Percentiles rank a stretch among this genome's conserved stretches.
Conservation (phyloP, 352 stramenopile species). For the Phytophthora tubulina region DNA sequence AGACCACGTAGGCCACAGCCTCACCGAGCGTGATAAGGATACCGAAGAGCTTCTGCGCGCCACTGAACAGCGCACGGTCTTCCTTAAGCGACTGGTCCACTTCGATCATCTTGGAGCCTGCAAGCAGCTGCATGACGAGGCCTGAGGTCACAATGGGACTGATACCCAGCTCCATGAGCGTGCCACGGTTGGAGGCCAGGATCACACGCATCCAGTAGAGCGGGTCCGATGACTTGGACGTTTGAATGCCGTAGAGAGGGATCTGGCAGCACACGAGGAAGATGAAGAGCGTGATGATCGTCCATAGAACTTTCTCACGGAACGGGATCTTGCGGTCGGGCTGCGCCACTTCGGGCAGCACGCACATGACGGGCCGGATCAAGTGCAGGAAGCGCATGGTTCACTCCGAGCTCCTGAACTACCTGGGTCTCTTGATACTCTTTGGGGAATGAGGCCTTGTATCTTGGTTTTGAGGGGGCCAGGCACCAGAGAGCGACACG, state of each 20-base stretch:
- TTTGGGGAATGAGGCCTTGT: constrained; percentile 47
- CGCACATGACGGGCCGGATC: constrained; percentile 98
- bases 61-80: constrained; percentile 97
- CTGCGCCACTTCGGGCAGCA: constrained; percentile 97
- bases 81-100: constrained; percentile 99
- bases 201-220: constrained; percentile 99
- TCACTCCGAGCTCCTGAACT: background rate
- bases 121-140: constrained; percentile 99
- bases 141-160: constrained; percentile 99
- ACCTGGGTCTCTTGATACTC: constrained; percentile 33
- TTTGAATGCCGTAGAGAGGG: constrained; percentile 99
- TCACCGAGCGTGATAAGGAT: constrained; percentile 99
- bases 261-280: constrained; percentile 99
- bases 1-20: constrained; percentile 99
- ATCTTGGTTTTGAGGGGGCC: constrained; percentile 2
- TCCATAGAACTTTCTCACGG: constrained; percentile 99
- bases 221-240: constrained; percentile 98
- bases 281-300: constrained; percentile 99
- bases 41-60: constrained; percentile 99
- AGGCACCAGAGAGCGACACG: constrained; percentile 31
- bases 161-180: constrained; percentile 99
- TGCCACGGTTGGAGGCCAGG: constrained; percentile 98
- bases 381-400: constrained; percentile 98
- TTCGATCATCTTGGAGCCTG: constrained; percentile 98
- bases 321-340: constrained; percentile 98